Evolutionary conservation across 225 moss, liverwort and hornwort genomes (phyloP).

Genomic region (Lunularia cruciata): DNA sequence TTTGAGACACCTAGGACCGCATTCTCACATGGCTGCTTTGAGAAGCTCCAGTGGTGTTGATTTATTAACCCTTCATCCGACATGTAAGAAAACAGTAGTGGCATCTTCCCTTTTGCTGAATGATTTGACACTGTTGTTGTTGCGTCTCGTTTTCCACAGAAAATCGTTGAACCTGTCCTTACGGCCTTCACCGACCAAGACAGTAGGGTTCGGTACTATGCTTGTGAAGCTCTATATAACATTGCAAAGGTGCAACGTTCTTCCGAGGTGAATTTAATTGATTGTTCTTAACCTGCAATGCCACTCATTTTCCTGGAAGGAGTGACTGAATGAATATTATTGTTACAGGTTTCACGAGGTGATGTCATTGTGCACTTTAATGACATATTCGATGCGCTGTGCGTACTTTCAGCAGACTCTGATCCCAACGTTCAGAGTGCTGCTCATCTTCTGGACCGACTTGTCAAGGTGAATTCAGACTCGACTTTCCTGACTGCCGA

Average conservation of each 20-base stretch:
- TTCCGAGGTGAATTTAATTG: not conserved
- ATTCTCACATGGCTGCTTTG: not conserved
- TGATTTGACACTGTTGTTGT: no score
- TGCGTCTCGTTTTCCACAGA: conserved; percentile 48
- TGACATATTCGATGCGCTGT: conserved; percentile 93
- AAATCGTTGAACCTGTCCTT: conserved; percentile 88
- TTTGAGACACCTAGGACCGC: no score
- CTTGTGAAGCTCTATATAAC: conserved; percentile 96
- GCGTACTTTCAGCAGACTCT: conserved; percentile 94
- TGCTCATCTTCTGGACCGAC: conserved; percentile 84
- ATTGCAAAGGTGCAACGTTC: conserved; percentile 79
- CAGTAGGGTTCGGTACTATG: conserved; percentile 86
- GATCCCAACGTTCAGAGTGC: conserved; percentile 92
- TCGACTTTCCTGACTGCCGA: not conserved
- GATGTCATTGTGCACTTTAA: conserved; percentile 91
- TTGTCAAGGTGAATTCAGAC: conserved; percentile 62
- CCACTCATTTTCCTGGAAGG: not conserved
- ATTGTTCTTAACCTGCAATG: not conserved
- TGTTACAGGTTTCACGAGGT: conserved; percentile 79
- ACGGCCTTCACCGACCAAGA: conserved; percentile 95
- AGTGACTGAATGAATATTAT: conserved; percentile 28
- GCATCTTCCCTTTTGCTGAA: no score
- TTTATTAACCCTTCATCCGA: no score
- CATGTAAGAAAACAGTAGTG: no score
- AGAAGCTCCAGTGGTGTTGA: no score